These are phyloP conservation scores for Auricularia sp. DNA, from an alignment of 768 basidiomycete species.

Conservation along the genomic window DNA sequence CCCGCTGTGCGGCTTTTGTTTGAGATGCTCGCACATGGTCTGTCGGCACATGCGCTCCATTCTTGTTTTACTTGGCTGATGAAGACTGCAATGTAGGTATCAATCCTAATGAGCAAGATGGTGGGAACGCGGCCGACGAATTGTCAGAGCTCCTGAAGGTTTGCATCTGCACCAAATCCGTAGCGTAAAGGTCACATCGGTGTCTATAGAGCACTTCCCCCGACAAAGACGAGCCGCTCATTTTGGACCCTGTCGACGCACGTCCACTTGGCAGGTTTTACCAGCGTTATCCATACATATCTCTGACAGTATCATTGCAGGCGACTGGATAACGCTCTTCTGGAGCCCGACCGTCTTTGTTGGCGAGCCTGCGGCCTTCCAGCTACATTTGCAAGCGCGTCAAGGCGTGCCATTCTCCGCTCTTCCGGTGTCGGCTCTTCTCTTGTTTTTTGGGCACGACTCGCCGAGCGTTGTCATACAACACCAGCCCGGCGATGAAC, in stretches of 20 bases:
- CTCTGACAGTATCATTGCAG: constrained; percentile 28
- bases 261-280: constrained; percentile 49
- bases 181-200: neutral
- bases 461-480: constrained; percentile 41
- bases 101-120: constrained; percentile 6
- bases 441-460: constrained; percentile 47
- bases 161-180: constrained; percentile 6
- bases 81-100: neutral
- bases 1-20: constrained; percentile 65
- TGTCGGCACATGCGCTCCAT: neutral
- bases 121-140: constrained; percentile 49
- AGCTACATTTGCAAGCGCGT: constrained; percentile 55
- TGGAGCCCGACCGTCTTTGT: constrained; percentile 58
- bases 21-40: constrained; percentile 77
- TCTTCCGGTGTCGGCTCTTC: constrained; percentile 52
- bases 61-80: neutral
- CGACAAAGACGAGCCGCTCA: constrained; percentile 43
- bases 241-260: constrained; percentile 55
- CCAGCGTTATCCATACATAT: constrained; percentile 2
- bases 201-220: constrained; percentile 59
- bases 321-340: constrained; percentile 58
- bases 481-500: constrained; percentile 23
- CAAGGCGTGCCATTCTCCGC: constrained; percentile 36
- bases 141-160: constrained; percentile 67
- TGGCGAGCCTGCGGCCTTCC: constrained; percentile 58